phyloP scores from a whole-genome alignment of 495 filamentous ascomycete genomes.

The Penicillium argentinense region DNA sequence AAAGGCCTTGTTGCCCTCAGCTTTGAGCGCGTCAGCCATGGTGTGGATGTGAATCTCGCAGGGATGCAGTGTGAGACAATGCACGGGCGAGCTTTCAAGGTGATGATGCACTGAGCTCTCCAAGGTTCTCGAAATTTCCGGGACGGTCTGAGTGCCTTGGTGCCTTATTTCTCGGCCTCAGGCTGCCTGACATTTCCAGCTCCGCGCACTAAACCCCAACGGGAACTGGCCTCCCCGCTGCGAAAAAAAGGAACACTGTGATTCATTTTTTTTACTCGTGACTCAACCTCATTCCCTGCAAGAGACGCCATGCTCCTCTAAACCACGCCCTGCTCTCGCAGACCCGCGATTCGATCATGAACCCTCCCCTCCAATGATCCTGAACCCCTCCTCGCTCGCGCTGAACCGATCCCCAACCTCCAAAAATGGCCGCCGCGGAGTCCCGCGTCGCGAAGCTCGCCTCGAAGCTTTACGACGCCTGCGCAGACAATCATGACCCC shows the following conservation, averaged over 20 bases:
- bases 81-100: conserved; percentile 6
- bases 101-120: conserved; percentile 23
- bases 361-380: conserved; percentile 6
- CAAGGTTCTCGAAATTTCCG: conserved; percentile 55
- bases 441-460: conserved; percentile 39
- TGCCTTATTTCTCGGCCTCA: conserved; percentile 28
- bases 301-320: conserved; percentile 23
- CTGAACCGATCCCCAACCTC: conserved; percentile 15
- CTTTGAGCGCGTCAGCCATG: conserved; percentile 74
- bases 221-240: conserved; percentile 23
- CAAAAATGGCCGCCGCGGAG: conserved; percentile 38
- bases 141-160: conserved; percentile 20
- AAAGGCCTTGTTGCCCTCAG: conserved; percentile 97
- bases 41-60: conserved; percentile 15
- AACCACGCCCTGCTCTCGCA: conserved; percentile 26
- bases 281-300: conserved; percentile 14
- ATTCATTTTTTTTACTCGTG: conserved; percentile 22
- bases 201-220: conserved; percentile 35
- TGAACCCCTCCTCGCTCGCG: conserved; percentile 1
- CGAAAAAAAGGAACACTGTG: conserved; percentile 29
- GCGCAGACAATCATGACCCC: conserved; percentile 36
- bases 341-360: conserved; percentile 24
- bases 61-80: conserved; percentile 3
- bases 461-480: conserved; percentile 46
- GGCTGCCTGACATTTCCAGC: conserved; percentile 19